Percentiles rank a stretch among this genome's conserved stretches.
phyloP scores from a whole-genome alignment of 2,329 filamentous ascomycete genomes.

The Trichoderma citrinoviride region DNA sequence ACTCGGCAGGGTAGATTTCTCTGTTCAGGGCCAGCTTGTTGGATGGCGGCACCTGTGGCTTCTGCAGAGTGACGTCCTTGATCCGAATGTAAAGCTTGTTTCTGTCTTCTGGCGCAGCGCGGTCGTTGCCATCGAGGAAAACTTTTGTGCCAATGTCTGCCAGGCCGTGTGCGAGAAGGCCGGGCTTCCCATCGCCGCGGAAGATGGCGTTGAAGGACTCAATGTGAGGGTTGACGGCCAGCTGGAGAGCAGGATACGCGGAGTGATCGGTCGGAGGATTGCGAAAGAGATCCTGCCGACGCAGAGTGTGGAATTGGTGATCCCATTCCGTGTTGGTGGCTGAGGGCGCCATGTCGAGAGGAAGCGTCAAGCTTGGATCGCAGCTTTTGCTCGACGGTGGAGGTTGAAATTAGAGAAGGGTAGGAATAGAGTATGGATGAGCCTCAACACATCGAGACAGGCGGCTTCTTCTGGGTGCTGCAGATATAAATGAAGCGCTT shows the following conservation, averaged over 20 bases:
- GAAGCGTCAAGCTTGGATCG: neutral
- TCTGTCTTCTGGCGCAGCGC: conserved; percentile 54
- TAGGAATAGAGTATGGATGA: neutral
- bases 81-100: conserved; percentile 78
- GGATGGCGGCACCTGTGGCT: conserved; percentile 70
- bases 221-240: conserved; percentile 86
- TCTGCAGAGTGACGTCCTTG: conserved; percentile 79
- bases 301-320: conserved; percentile 78
- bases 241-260: conserved; percentile 82
- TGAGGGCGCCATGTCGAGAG: conserved; percentile 47
- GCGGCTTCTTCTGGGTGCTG: neutral
- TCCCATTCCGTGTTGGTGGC: conserved; percentile 73
- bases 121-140: conserved; percentile 78
- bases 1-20: conserved; percentile 87
- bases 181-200: conserved; percentile 59
- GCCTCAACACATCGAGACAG: conserved; percentile 8
- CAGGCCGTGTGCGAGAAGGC: conserved; percentile 67
- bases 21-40: conserved; percentile 85
- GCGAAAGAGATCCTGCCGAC: conserved; percentile 83
- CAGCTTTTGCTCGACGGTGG: neutral
- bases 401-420: neutral
- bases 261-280: conserved; percentile 84
- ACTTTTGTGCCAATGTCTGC: conserved; percentile 87
- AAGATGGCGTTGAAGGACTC: conserved; percentile 95
- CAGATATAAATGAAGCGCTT: conserved; percentile 10